phyloP scores from a whole-genome alignment of 768 basidiomycete species.

The Suillus occidentalis region DNA sequence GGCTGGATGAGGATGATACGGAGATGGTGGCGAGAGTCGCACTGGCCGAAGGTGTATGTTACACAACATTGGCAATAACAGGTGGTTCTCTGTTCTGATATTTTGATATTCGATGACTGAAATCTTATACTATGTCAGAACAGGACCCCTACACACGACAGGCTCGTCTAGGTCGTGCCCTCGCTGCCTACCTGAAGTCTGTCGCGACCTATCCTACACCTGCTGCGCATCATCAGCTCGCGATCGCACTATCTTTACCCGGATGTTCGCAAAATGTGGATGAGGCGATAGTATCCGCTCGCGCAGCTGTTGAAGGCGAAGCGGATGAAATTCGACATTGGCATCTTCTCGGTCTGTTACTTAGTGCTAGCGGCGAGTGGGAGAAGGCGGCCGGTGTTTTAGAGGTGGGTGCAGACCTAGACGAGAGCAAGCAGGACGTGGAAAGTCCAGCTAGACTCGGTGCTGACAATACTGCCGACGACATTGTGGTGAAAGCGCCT shows the following conservation, averaged over 20 bases:
- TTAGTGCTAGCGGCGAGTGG: conserved; percentile 82
- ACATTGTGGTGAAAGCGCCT: conserved; percentile 11
- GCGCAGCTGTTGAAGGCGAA: conserved; percentile 70
- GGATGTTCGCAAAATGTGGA: conserved; percentile 64
- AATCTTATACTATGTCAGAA: conserved; percentile 40
- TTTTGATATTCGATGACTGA: not conserved
- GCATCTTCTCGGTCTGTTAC: conserved; percentile 85
- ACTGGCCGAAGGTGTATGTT: conserved; percentile 73
- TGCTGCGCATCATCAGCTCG: conserved; percentile 75
- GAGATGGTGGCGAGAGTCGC: conserved; percentile 59
- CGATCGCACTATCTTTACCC: conserved; percentile 66
- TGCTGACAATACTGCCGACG: conserved; percentile 28
- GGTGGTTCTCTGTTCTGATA: conserved; percentile 41
- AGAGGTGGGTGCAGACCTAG: conserved; percentile 69
- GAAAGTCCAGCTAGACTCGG: conserved; percentile 17
- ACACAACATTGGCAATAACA: conserved; percentile 65
- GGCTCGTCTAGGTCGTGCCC: conserved; percentile 55
- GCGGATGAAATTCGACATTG: conserved; percentile 70
- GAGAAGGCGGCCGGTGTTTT: conserved; percentile 71
- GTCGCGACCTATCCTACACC: conserved; percentile 50
- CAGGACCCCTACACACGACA: conserved; percentile 64
- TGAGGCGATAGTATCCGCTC: conserved; percentile 66
- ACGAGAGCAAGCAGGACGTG: conserved; percentile 41
- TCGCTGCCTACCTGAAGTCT: conserved; percentile 49
- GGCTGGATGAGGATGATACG: conserved; percentile 49